Evolutionary conservation across 2,329 filamentous ascomycete species (phyloP).

Genomic region (Lecanicillium sp.): DNA sequence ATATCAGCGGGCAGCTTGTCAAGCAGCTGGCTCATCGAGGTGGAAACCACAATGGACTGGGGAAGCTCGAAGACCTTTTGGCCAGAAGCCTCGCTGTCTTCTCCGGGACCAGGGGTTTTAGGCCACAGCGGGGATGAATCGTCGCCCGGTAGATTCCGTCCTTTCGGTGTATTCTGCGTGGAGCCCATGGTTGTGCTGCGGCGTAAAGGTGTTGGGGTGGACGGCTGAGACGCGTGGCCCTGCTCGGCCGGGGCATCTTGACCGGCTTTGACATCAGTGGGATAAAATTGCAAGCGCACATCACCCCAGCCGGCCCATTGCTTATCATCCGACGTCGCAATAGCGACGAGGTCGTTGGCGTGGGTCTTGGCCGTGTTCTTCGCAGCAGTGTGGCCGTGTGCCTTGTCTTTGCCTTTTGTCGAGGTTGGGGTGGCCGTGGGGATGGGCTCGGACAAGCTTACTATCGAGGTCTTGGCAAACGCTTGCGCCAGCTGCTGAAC

Average conservation of each 20-base stretch:
- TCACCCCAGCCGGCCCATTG: conserved; percentile 74
- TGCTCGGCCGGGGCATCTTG: conserved; percentile 15
- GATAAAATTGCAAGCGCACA: conserved; percentile 75
- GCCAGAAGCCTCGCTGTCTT: conserved; percentile 28
- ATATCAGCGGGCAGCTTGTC: conserved; percentile 53
- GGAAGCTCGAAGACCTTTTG: conserved; percentile 60
- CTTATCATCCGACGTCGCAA: conserved; percentile 54
- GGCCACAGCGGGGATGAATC: conserved; percentile 43
- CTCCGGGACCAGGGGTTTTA: conserved; percentile 31
- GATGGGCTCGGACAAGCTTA: conserved; percentile 43
- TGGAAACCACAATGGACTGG: conserved; percentile 42
- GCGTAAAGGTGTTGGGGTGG: conserved; percentile 69
- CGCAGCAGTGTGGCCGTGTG: conserved; percentile 22
- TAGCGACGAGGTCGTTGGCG: conserved; percentile 74
- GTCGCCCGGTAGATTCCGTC: conserved; percentile 23
- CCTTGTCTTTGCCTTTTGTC: conserved; percentile 73
- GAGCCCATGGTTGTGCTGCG: conserved; percentile 52
- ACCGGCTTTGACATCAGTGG: conserved; percentile 23
- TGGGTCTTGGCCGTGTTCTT: conserved; percentile 54
- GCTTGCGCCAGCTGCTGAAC: conserved; percentile 77
- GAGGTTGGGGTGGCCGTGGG: conserved; percentile 47
- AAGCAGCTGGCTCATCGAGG: conserved; percentile 49
- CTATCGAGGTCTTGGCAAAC: conserved; percentile 64
- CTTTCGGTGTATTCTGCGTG: conserved; percentile 35
- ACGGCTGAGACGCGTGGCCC: conserved; percentile 41